These are phyloP conservation scores for Adansonia digitata DNA, from an alignment of 345 rosid species.

Conservation along the genomic window DNA sequence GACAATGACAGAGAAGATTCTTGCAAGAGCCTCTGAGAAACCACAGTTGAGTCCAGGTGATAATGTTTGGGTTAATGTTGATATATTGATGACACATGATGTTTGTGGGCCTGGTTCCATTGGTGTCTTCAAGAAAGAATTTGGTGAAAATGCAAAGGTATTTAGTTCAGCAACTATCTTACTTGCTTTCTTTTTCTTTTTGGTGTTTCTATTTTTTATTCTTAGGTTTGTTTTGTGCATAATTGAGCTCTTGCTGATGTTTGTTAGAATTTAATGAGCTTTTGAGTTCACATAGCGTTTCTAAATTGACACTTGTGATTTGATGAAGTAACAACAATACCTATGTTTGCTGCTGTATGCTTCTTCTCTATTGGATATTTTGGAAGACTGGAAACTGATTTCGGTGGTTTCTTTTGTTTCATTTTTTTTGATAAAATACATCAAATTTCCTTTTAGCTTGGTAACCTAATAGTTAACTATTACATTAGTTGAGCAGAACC, in stretches of 20 bases:
- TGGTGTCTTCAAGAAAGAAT: slow-evolving; percentile 88
- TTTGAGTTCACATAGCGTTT: not conserved
- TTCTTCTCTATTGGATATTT: not conserved
- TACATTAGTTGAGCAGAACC: too few relatives aligned
- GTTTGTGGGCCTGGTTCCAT: slow-evolving; percentile 94
- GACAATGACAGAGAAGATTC: slow-evolving; percentile 97
- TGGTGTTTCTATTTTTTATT: not conserved
- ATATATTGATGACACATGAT: slow-evolving; percentile 94
- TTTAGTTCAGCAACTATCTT: not conserved
- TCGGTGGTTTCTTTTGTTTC: not conserved
- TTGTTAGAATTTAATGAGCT: not conserved
- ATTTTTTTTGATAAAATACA: not conserved
- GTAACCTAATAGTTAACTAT: too few relatives aligned
- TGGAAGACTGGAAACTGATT: not conserved
- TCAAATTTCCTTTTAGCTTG: not conserved
- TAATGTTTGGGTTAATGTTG: slow-evolving; percentile 90
- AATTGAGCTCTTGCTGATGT: not conserved
- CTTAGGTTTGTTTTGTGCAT: not conserved
- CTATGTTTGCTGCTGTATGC: not conserved
- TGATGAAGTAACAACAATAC: not conserved
- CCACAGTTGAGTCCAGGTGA: slow-evolving; percentile 76
- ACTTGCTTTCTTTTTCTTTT: not conserved
- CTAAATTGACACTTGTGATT: not conserved
- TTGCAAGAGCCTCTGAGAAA: slow-evolving; percentile 79
- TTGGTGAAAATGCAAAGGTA: slow-evolving; percentile 87